phyloP scores from a whole-genome alignment of 1,284 basidiomycete genomes.

The Hortiboletus rubellus region DNA sequence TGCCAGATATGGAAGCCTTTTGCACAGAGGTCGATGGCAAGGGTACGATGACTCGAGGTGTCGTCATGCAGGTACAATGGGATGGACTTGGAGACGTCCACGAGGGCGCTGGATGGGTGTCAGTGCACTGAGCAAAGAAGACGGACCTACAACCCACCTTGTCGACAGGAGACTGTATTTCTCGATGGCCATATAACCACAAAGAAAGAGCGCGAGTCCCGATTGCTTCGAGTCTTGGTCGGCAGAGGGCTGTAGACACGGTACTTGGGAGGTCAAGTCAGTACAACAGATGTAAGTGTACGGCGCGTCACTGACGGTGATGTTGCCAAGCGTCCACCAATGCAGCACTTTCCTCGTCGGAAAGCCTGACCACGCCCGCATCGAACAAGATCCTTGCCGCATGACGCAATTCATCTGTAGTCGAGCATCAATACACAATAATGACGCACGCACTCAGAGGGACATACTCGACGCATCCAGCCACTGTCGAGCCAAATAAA shows the following conservation, averaged over 20 bases:
- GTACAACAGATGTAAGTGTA: neutral
- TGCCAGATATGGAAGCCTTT: constrained; percentile 94
- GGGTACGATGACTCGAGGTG: constrained; percentile 58
- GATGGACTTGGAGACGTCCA: constrained; percentile 83
- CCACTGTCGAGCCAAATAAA: constrained; percentile 73
- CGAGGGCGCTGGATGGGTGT: constrained; percentile 61
- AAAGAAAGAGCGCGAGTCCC: constrained; percentile 74
- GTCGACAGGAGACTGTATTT: constrained; percentile 78
- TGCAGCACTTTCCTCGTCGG: constrained; percentile 62
- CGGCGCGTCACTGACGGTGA: constrained; percentile 47
- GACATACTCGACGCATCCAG: constrained; percentile 68
- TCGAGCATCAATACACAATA: neutral
- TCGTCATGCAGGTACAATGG: constrained; percentile 75
- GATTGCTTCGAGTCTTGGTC: constrained; percentile 55
- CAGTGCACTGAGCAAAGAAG: neutral
- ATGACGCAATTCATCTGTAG: constrained; percentile 68
- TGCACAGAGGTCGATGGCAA: constrained; percentile 89
- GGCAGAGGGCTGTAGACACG: constrained; percentile 57
- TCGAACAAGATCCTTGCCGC: constrained; percentile 78
- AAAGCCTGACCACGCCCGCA: constrained; percentile 62
- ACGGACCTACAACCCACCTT: constrained; percentile 44
- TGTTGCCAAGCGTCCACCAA: constrained; percentile 72
- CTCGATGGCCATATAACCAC: constrained; percentile 82
- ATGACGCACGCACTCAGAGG: neutral
- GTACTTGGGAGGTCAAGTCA: constrained; percentile 47